Evolutionary conservation across 768 basidiomycete genomes (phyloP), one percentile per base, ranked within the genome.

Genomic region (Termitomyces eurrhizus): DNA sequence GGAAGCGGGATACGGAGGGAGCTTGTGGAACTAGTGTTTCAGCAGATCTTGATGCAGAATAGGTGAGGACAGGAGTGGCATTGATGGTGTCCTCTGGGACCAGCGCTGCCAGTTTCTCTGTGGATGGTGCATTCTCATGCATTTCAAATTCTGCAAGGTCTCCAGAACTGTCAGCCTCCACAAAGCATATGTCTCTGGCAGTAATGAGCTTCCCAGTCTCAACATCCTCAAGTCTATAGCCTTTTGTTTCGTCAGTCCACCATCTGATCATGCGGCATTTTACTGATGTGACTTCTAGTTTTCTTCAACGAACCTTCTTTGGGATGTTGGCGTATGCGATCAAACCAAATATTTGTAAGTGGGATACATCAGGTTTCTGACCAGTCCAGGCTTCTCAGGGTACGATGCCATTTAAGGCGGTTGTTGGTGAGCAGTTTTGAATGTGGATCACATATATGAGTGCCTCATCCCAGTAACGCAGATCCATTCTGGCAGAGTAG

Each of bases 261-360:
- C 24, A 53, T 2, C 52, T 21, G 24, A 52, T 2, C 1, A 51
- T 4, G 50, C 16, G 13, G 52, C 52, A 53, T 11, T 53, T 53
- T 3, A 53, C 52, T 4, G 18, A 21, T 21, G 21, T 21, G 21
- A 21, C 21, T 21, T 21, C 21, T 21, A 21, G 21, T 21, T 21
- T 21, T 21, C 21, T 21, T 21, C 21, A 21, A 21, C 21, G 21
- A 21, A 21, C 21, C 21, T 21, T 21, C 21, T 21, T 21, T 21
- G 21, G 21, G 21, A 21, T 21, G 21, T 21, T 21, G 21, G 21
- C 21, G 21, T 21, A 21, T 21, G 21, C 21, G 21, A 21, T 21
- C 21, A 21, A 56, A 5, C 55, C 55, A 56, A 56, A 56, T 21
- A 56, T 56, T n/a, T n/a, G 24, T 21, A 56, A 42, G 7, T 54